Percentiles rank a stretch among this genome's conserved stretches.
phyloP scores from a whole-genome alignment of 176 grass and related monocot species.

The Juncus inflexus region DNA sequence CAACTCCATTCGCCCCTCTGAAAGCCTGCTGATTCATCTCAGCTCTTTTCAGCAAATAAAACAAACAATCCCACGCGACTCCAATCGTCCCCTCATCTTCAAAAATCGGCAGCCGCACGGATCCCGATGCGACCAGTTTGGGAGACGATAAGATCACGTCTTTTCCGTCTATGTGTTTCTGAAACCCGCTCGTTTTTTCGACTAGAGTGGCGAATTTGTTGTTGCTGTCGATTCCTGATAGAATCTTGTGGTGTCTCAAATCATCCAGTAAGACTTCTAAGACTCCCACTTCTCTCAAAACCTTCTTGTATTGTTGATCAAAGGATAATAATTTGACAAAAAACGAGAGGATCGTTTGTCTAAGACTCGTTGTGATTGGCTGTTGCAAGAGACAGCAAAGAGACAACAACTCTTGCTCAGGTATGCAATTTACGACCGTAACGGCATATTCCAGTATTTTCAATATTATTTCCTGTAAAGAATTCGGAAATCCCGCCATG shows the following conservation, averaged over 20 bases:
- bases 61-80: slow-evolving; percentile 99
- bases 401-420: slow-evolving; percentile 93
- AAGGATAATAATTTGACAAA: slow-evolving; percentile 98
- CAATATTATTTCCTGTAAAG: slow-evolving; percentile 96
- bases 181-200: slow-evolving; percentile 51
- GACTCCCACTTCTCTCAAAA: slow-evolving; percentile 96
- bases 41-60: slow-evolving; percentile 89
- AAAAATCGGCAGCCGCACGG: slow-evolving; percentile 68
- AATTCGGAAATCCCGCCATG: slow-evolving; percentile 95
- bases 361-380: slow-evolving; percentile 80
- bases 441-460: slow-evolving; percentile 99
- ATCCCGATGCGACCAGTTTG: slow-evolving; percentile 62
- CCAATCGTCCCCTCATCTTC: slow-evolving; percentile 85
- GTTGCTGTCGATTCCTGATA: slow-evolving; percentile 60
- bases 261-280: slow-evolving; percentile 94
- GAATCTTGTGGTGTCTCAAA: slow-evolving; percentile 89
- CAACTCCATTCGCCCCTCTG: slow-evolving; percentile 79
- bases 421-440: slow-evolving; percentile 95
- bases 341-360: slow-evolving; percentile 88
- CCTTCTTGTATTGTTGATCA: slow-evolving; percentile 97
- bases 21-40: slow-evolving; percentile 96
- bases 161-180: slow-evolving; percentile 66
- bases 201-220: slow-evolving; percentile 52
- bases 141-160: slow-evolving; percentile 74
- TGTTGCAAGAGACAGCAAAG: slow-evolving; percentile 98